phyloP scores from a whole-genome alignment of 2,329 filamentous ascomycete species.

The Calonectria montana region DNA sequence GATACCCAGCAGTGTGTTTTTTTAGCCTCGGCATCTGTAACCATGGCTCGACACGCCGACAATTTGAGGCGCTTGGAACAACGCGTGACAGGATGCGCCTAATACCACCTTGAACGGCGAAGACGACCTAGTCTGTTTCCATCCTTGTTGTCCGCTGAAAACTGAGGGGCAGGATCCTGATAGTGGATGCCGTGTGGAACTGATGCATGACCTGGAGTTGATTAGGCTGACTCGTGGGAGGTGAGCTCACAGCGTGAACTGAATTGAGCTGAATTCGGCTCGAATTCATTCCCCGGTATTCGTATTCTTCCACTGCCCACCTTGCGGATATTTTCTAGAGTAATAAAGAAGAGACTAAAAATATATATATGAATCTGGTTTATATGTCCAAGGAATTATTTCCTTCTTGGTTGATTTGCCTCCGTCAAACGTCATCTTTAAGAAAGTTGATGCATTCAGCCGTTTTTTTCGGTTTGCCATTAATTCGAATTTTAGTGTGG shows the following conservation, averaged over 20 bases:
- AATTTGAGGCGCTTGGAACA: constrained; percentile 1
- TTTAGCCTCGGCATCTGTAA: constrained; percentile 17
- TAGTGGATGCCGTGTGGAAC: neutral
- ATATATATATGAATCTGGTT: neutral
- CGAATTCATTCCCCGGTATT: neutral
- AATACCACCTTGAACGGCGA: neutral
- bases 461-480: no score
- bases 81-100: neutral
- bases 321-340: no score
- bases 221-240: neutral
- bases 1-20: neutral
- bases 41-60: constrained; percentile 17
- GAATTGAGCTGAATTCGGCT: neutral
- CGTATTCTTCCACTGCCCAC: neutral
- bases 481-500: no score
- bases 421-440: no score
- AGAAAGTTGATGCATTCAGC: no score
- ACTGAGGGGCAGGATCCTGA: neutral
- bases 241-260: neutral
- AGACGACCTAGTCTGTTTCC: neutral
- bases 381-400: neutral
- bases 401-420: neutral
- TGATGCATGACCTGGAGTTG: neutral
- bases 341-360: no score
- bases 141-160: neutral